Evolutionary conservation across 768 basidiomycete genomes (phyloP).

Genomic region (Serendipita indica): DNA sequence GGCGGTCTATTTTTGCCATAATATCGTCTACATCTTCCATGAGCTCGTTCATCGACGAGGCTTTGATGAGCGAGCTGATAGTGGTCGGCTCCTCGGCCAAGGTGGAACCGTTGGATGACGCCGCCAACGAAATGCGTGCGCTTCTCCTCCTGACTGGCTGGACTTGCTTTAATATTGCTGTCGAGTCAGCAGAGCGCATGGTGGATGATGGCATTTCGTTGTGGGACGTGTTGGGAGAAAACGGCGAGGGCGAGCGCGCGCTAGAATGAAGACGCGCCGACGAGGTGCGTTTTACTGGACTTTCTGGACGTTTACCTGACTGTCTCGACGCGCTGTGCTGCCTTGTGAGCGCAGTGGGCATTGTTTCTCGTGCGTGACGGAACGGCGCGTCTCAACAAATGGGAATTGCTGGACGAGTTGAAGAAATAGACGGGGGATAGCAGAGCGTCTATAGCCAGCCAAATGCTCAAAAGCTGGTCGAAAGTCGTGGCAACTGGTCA

Average conservation of each 20-base stretch:
- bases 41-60: neutral
- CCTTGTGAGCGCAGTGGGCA: constrained; percentile 1
- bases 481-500: neutral
- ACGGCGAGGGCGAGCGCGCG: constrained; percentile 3
- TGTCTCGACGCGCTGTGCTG: constrained; percentile 7
- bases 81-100: neutral
- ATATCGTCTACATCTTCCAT: neutral
- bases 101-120: neutral
- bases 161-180: neutral
- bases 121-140: neutral
- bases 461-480: neutral
- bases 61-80: neutral
- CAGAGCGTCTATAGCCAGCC: too few species aligned
- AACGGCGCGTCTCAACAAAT: too few species aligned
- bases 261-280: neutral
- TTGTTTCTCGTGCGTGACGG: too few species aligned
- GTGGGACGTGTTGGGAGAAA: constrained; percentile 5
- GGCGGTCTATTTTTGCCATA: neutral
- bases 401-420: too few species aligned
- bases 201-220: constrained; percentile 3
- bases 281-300: constrained; percentile 2
- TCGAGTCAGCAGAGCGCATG: neutral
- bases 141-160: constrained; percentile 7
- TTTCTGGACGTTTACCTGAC: constrained; percentile 4
- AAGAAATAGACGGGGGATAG: too few species aligned